phyloP scores from a whole-genome alignment of 345 rosid species.

The Streptanthus diversifolius region DNA sequence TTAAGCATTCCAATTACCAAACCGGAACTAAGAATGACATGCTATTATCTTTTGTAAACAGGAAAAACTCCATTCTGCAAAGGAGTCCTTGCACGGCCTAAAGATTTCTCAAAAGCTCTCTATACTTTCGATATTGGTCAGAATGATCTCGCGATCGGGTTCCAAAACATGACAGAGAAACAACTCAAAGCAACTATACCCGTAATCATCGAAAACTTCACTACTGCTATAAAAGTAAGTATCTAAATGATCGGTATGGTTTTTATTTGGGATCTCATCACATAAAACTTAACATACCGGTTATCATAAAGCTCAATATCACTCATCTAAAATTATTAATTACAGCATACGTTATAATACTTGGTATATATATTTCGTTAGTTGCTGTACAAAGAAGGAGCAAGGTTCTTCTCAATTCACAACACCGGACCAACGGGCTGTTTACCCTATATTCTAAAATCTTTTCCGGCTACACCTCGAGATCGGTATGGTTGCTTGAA shows the following conservation, averaged over 20 bases:
- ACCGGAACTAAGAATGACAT: background rate
- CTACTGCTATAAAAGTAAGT: conserved; percentile 50
- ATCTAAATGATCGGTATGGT: background rate
- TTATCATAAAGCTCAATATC: background rate
- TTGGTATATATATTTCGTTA: conserved; percentile 30
- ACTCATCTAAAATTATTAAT: background rate
- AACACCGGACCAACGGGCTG: conserved; percentile 81
- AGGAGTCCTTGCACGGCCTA: conserved; percentile 56
- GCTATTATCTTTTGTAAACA: background rate
- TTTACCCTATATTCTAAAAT: conserved; percentile 51
- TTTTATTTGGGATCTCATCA: background rate
- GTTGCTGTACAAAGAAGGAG: conserved; percentile 61
- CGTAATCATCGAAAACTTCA: conserved; percentile 40
- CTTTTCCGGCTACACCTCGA: conserved; percentile 19
- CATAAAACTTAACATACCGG: background rate
- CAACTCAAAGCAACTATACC: conserved; percentile 59
- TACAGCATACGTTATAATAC: background rate
- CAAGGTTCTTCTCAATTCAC: conserved; percentile 77
- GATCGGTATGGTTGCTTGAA: conserved; percentile 59
- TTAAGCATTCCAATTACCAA: background rate
- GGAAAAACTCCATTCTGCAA: conserved; percentile 27
- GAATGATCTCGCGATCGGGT: conserved; percentile 59
- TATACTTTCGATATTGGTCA: conserved; percentile 73
- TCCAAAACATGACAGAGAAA: conserved; percentile 39
- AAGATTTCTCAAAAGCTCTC: conserved; percentile 63